Conservation (phyloP, 2,329 filamentous ascomycete genomes). For the Colletotrichum incanum region DNA sequence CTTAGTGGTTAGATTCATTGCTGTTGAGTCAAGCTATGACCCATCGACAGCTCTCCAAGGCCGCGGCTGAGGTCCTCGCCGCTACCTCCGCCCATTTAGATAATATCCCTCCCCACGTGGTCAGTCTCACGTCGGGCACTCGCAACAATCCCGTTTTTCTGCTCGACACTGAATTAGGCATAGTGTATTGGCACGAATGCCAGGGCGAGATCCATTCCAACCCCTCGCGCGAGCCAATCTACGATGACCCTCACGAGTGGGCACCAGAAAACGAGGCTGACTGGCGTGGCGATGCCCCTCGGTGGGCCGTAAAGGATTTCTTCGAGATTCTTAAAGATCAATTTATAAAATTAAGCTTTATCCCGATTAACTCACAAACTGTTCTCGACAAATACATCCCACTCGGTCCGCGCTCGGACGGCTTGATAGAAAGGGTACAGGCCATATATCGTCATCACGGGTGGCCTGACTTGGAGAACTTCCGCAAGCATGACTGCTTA, state of each 20-base stretch:
- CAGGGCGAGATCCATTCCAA: slow-evolving; percentile 21
- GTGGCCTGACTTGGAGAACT: slow-evolving; percentile 46
- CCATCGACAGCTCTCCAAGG: background rate
- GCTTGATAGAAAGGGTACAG: slow-evolving; percentile 43
- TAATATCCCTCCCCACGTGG: slow-evolving; percentile 36
- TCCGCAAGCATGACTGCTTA: slow-evolving; percentile 48
- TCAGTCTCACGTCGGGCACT: slow-evolving; percentile 41
- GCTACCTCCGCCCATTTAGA: too few relatives aligned
- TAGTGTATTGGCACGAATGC: slow-evolving; percentile 47
- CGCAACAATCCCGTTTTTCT: slow-evolving; percentile 43
- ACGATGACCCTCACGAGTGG: background rate
- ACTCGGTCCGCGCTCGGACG: background rate
- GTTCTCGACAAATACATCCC: slow-evolving; percentile 23
- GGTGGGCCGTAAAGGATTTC: slow-evolving; percentile 48
- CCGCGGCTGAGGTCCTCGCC: too few relatives aligned
- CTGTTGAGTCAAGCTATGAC: background rate
- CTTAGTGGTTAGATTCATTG: background rate
- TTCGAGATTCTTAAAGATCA: slow-evolving; percentile 49
- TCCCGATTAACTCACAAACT: slow-evolving; percentile 41
- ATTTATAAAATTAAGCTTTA: slow-evolving; percentile 45
- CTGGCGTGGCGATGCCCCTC: slow-evolving; percentile 45
- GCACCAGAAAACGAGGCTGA: slow-evolving; percentile 44
- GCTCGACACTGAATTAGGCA: slow-evolving; percentile 48
- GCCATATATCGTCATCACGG: slow-evolving; percentile 47
- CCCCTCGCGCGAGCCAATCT: slow-evolving; percentile 26